phyloP scores from a whole-genome alignment of 257 asterid genomes.

The Handroanthus guayacan region DNA sequence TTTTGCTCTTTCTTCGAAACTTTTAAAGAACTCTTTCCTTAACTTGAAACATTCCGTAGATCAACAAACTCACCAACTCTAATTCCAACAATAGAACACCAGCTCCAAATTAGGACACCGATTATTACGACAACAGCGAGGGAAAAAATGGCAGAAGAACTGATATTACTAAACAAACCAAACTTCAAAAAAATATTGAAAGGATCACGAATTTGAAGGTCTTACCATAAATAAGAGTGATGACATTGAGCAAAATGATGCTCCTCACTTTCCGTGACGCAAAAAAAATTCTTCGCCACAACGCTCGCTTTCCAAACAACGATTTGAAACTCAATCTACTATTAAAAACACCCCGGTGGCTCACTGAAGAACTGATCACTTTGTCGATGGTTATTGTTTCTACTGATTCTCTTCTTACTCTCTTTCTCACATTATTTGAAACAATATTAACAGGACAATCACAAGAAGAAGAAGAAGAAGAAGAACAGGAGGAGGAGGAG shows the following conservation, averaged over 20 bases:
- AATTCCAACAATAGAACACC: slow-evolving; percentile 12
- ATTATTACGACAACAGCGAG: neutral
- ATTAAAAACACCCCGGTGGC: neutral
- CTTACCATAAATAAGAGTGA: slow-evolving; percentile 74
- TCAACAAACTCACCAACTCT: neutral
- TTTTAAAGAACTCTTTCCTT: neutral
- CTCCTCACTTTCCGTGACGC: slow-evolving; percentile 67
- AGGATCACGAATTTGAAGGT: neutral
- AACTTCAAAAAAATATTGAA: neutral
- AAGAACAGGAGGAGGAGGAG: slow-evolving; percentile 36
- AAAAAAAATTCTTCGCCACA: slow-evolving; percentile 60
- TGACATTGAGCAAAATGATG: slow-evolving; percentile 69
- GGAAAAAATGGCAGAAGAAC: neutral
- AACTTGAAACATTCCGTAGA: neutral
- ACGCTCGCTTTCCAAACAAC: slow-evolving; percentile 50
- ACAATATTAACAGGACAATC: slow-evolving; percentile 34
- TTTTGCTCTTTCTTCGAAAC: neutral
- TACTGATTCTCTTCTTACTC: slow-evolving; percentile 28
- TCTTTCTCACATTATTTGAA: slow-evolving; percentile 33
- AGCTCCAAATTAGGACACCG: neutral
- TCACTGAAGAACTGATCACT: slow-evolving; percentile 24
- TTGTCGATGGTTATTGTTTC: slow-evolving; percentile 8
- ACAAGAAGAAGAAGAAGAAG: slow-evolving; percentile 37
- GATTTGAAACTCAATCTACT: slow-evolving; percentile 41
- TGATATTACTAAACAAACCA: neutral